Evolutionary conservation across 345 rosid species (phyloP), one percentile per base, ranked within the genome.

Genomic region (Populus davidiana): DNA sequence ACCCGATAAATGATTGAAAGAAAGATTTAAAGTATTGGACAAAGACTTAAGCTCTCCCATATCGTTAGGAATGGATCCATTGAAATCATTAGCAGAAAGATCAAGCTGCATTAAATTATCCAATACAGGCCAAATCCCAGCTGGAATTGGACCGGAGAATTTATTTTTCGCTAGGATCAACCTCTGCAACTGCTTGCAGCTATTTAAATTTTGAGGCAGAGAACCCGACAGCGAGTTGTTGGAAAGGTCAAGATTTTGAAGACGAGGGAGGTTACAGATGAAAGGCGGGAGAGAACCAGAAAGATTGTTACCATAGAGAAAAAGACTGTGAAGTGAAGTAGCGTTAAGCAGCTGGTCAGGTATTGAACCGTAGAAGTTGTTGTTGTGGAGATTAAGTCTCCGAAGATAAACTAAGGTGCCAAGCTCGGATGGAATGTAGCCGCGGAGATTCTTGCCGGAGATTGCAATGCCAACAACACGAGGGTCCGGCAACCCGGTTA

Each of bases 391-490:
- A 66, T 96, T 96, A 47, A 96, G 91, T 21, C 97, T 90, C 38
- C 99, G 93, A 82, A 96, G 98, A 74, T 84, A 92, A 16, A 86
- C 27, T 8, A 96, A 81, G 0, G 86, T 89, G 1, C 99, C 98
- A 0, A 96, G 91, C 91, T 96, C 99, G 1, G 98, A 94, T 2
- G 99, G 99, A 39, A 94, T 91, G 33, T 96, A 93, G 2, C 99
- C 98, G 6, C 90, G 90, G 72, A 96, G 93, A 69, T 72, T 78
- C 81, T 89, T 88, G 0, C 89, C 97, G 78, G 99, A 67, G 67
- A 92, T 63, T 5, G 95, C 79, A 75, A 96, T 84, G 21, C 95
- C 95, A 31, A 94, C 94, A 69, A 96, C 98, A 39, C 97, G 93
- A 0, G 91, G 87, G 79, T 75, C 88, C 0, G 94, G 73, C 71